Conservation (phyloP, 129 eudicot genomes). For the Flaveria robusta region DNA sequence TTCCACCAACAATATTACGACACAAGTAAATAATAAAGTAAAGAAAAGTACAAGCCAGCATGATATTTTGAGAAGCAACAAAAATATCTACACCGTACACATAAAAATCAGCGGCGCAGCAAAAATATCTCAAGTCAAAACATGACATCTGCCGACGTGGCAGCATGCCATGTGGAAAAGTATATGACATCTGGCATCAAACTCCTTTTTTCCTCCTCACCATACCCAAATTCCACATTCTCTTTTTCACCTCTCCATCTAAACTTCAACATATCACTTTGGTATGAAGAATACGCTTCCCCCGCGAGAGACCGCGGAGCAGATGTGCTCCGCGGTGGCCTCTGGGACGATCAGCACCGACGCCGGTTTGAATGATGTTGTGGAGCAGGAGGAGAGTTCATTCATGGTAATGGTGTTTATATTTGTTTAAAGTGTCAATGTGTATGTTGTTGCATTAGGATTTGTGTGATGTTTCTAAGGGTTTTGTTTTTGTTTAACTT, state of each 20-base stretch:
- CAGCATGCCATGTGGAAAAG: constrained; percentile 37
- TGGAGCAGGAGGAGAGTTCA: constrained; percentile 35
- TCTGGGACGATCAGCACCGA: constrained; percentile 17
- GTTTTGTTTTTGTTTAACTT: not conserved
- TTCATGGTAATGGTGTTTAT: constrained; percentile 22
- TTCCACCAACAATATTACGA: not conserved
- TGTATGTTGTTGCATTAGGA: not conserved
- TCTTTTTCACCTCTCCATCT: not conserved
- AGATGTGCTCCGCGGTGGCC: not conserved
- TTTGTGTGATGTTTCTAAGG: not conserved
- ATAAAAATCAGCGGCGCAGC: constrained; percentile 25
- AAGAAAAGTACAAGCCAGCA: constrained; percentile 7
- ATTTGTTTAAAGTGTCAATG: not conserved
- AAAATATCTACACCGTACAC: constrained; percentile 38
- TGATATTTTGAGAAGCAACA: constrained; percentile 26
- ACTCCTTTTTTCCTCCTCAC: constrained; percentile 7
- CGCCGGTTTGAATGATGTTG: constrained; percentile 3
- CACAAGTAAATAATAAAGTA: not conserved
- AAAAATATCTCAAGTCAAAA: constrained; percentile 34
- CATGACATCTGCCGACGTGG: constrained; percentile 22
- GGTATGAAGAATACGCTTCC: constrained; percentile 25
- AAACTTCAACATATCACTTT: not conserved
- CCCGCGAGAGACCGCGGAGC: constrained; percentile 23
- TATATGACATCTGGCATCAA: constrained; percentile 30
- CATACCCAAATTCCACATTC: not conserved